Conservation (phyloP, 306 rosid species). For the Rubus parviflorus region DNA sequence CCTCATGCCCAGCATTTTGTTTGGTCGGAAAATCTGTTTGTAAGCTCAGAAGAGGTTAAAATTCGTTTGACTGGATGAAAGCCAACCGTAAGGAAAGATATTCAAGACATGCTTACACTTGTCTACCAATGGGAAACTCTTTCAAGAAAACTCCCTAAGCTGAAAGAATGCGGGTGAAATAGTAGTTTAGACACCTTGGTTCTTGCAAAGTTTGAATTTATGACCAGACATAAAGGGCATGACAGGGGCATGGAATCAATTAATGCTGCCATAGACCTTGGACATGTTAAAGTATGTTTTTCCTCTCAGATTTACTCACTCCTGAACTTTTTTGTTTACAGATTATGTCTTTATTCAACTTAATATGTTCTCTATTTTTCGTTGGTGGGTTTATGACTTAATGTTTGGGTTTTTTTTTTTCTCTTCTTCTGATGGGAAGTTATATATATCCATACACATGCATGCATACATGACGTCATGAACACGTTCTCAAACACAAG, state of each 20-base stretch:
- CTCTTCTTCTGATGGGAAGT: background rate
- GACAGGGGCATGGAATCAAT: slow-evolving; percentile 69
- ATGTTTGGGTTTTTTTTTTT: background rate
- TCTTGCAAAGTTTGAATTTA: slow-evolving; percentile 79
- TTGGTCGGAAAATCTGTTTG: slow-evolving; percentile 62
- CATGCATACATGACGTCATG: background rate
- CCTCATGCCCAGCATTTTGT: slow-evolving; percentile 62
- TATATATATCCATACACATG: background rate
- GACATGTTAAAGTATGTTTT: slow-evolving; percentile 72
- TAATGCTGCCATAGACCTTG: slow-evolving; percentile 71
- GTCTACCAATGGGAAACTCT: slow-evolving; percentile 75
- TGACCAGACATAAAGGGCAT: slow-evolving; percentile 81
- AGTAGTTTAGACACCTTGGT: slow-evolving; percentile 79
- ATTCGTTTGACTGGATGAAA: slow-evolving; percentile 88
- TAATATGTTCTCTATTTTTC: background rate
- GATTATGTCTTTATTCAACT: background rate
- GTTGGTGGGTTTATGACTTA: background rate
- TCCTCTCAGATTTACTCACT: slow-evolving; percentile 9
- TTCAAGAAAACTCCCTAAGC: slow-evolving; percentile 65
- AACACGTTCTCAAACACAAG: background rate
- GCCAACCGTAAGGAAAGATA: slow-evolving; percentile 84
- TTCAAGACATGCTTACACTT: slow-evolving; percentile 75
- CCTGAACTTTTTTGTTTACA: slow-evolving; percentile 2
- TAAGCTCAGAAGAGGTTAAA: slow-evolving; percentile 65
- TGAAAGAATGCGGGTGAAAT: slow-evolving; percentile 72